Percentiles rank a stretch among this genome's conserved stretches.
Evolutionary conservation across 495 filamentous ascomycete species (phyloP).

Genomic region (Parathielavia hyrcaniae): DNA sequence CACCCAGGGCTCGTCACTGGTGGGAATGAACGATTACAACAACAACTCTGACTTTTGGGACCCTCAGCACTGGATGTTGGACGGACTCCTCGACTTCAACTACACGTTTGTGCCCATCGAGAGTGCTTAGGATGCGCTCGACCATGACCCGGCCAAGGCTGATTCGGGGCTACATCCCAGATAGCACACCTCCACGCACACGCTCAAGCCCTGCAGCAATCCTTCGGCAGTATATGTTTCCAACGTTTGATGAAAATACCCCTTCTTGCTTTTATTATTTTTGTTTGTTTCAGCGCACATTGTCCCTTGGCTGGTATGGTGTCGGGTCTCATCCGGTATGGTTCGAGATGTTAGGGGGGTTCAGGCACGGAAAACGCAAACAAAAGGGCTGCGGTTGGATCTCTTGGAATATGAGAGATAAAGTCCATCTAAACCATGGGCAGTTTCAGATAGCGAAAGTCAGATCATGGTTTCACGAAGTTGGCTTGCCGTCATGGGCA

Average conservation of each 20-base stretch:
- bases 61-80: slow-evolving; percentile 84
- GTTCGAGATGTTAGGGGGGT: neutral
- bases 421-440: slow-evolving; percentile 8
- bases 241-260: slow-evolving; percentile 17
- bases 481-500: no score
- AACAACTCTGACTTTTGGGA: slow-evolving; percentile 81
- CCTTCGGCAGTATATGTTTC: slow-evolving; percentile 11
- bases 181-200: neutral
- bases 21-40: slow-evolving; percentile 48
- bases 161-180: neutral
- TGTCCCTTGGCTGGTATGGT: slow-evolving; percentile 1
- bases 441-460: slow-evolving; percentile 4
- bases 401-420: neutral
- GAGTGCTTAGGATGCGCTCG: slow-evolving; percentile 29
- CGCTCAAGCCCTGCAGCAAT: neutral
- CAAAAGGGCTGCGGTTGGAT: slow-evolving; percentile 1
- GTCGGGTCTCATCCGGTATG: neutral
- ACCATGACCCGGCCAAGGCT: neutral
- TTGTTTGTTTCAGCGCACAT: slow-evolving; percentile 6
- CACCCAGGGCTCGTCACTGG: slow-evolving; percentile 34
- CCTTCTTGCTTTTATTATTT: no score
- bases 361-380: slow-evolving; percentile 4
- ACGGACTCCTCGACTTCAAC: slow-evolving; percentile 75
- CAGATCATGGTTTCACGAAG: neutral
- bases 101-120: slow-evolving; percentile 52